Evolutionary conservation across 2,329 filamentous ascomycete genomes (phyloP).

Genomic region (Macrophomina tecta): DNA sequence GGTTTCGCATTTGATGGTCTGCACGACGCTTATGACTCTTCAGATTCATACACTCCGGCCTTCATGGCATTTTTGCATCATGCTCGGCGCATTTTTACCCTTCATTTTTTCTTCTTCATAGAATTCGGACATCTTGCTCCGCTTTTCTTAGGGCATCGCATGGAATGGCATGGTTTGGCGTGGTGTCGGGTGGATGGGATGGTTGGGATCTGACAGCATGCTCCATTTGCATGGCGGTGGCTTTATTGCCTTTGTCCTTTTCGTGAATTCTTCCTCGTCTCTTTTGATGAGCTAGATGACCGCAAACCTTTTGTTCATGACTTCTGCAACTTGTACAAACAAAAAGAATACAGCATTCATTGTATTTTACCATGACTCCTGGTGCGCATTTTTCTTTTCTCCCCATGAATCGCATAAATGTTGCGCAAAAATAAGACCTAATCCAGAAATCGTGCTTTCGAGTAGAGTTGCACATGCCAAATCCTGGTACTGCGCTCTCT

Average conservation of each 20-base stretch:
- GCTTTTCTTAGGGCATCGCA: constrained; percentile 4
- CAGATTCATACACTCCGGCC: background rate
- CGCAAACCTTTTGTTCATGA: background rate
- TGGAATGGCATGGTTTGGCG: constrained; percentile 14
- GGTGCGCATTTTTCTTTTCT: background rate
- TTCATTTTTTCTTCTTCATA: background rate
- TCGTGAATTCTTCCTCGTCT: background rate
- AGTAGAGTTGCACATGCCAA: background rate
- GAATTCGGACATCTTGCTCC: constrained; percentile 5
- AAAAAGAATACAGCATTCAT: background rate
- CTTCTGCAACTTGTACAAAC: background rate
- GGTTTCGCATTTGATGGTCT: constrained; percentile 1
- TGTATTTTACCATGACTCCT: background rate
- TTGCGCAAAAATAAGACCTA: background rate
- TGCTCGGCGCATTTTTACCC: constrained; percentile 4
- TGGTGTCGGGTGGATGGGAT: background rate
- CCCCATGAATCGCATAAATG: background rate
- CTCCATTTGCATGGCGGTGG: constrained; percentile 6
- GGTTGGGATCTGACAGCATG: constrained; percentile 5
- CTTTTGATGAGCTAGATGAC: background rate
- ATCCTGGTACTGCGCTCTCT: background rate
- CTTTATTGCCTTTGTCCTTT: constrained; percentile 61
- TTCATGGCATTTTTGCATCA: background rate
- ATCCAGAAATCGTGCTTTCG: background rate
- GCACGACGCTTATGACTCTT: constrained; percentile 15